phyloP scores from a whole-genome alignment of 2,329 filamentous ascomycete species.

The Herpotrichia juniperi region DNA sequence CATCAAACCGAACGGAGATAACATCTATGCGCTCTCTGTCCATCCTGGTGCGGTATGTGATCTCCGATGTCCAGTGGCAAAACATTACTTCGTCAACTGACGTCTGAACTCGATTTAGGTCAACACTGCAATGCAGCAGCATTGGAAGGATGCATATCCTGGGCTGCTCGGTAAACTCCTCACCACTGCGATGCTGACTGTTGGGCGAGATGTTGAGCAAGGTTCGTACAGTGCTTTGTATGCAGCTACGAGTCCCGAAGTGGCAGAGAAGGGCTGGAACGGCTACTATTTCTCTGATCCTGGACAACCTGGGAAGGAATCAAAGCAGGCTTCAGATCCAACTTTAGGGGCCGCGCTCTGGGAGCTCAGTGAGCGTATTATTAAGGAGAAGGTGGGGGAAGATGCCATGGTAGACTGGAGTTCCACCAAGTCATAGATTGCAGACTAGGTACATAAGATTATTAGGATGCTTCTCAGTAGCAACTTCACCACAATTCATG shows the following conservation, averaged over 20 bases:
- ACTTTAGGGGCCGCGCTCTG: constrained; percentile 48
- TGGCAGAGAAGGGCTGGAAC: constrained; percentile 52
- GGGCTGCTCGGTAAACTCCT: constrained; percentile 49
- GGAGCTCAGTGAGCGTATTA: constrained; percentile 47
- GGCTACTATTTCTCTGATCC: constrained; percentile 52
- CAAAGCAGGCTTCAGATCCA: constrained; percentile 47
- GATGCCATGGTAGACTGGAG: constrained; percentile 48
- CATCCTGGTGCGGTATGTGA: constrained; percentile 44
- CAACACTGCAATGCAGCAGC: constrained; percentile 53
- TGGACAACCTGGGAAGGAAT: constrained; percentile 46
- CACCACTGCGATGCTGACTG: constrained; percentile 40
- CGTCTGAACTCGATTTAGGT: no score
- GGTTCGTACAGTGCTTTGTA: constrained; percentile 52
- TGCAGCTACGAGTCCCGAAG: constrained; percentile 48
- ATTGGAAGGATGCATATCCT: constrained; percentile 55
- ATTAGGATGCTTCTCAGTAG: no score
- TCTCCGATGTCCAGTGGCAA: neutral
- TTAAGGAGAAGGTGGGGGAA: constrained; percentile 50
- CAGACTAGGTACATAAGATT: no score
- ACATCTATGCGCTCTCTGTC: constrained; percentile 50
- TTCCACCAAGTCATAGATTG: no score
- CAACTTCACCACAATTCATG: no score
- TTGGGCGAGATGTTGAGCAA: constrained; percentile 49
- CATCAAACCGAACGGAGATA: constrained; percentile 50
- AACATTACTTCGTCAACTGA: neutral